Evolutionary conservation across 495 filamentous ascomycete species (phyloP), one percentile per base, ranked within the genome.

Genomic region (Saxophila tyrrhenica): DNA sequence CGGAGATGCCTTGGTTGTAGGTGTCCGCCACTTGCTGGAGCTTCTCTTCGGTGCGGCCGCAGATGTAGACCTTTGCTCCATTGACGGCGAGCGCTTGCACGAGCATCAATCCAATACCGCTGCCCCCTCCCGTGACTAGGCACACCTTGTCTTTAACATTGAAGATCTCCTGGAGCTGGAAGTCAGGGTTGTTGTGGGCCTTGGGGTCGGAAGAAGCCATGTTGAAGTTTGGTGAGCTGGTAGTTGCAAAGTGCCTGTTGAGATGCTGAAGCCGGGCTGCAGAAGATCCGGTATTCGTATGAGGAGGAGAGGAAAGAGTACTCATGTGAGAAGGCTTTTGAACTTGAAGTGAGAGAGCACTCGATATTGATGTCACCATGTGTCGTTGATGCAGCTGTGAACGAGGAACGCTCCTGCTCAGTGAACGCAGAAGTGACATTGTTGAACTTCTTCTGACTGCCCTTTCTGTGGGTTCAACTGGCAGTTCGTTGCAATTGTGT

Each of bases 61-160:
- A 73, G 53, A 83, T 79, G 69, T 83, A 82, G 24, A 67, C 63
- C 38, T 70, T 70, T 21, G 63, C 76, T 7, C 79, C 79, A 59
- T 82, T 83, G 43, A 78, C 76, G 3, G 78, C 78, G 0, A 82
- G 72, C 9, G 79, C 75, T 66, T 82, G 79, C 0, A 71, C 69
- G 50, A 69, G 67, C 78, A 77, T 79, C 10, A 58, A 35, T 22
- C 67, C 64, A 54, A 67, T 70, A n/a, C 69, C 64, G 23, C 51
- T 57, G 21, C 67, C 64, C 32, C 64, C 79, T 50, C 79, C 52
- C 1, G 77, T 80, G 49, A 83, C 64, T 3, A 82, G 65, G 45
- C 78, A 78, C 10, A 82, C 72, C 62, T 73, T 76, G 55, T 63
- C 68, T 60, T 77, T 77, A 49, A 82, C 75, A 65, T 76, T 74